These are phyloP conservation scores for Teratosphaeria destructans DNA, from an alignment of 2,329 filamentous ascomycete species.

Conservation along the genomic window DNA sequence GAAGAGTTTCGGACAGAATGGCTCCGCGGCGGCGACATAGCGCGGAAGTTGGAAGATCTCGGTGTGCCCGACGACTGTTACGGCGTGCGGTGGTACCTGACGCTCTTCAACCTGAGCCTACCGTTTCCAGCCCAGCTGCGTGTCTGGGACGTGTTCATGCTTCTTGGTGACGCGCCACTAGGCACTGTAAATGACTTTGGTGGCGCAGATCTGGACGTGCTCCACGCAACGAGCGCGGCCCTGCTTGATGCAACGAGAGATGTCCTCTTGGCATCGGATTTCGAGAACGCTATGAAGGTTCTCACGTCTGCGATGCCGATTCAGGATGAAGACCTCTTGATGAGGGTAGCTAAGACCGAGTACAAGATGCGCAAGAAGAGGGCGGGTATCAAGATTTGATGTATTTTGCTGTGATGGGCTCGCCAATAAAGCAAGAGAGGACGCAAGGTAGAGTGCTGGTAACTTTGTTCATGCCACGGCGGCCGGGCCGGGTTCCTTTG, in stretches of 20 bases:
- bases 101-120: constrained; percentile 92
- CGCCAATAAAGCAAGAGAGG: not conserved
- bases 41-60: constrained; percentile 64
- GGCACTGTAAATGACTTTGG: constrained; percentile 26
- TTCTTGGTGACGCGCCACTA: constrained; percentile 59
- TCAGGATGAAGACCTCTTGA: constrained; percentile 84
- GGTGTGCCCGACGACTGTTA: constrained; percentile 83
- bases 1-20: constrained; percentile 76
- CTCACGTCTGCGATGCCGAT: constrained; percentile 89
- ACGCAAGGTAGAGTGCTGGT: not conserved
- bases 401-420: not conserved
- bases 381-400: constrained; percentile 4
- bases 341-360: constrained; percentile 80
- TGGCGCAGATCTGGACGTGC: constrained; percentile 64
- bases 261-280: constrained; percentile 83
- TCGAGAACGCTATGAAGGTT: constrained; percentile 96
- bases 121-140: constrained; percentile 89
- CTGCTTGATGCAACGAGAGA: constrained; percentile 84
- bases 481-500: not conserved
- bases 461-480: not conserved
- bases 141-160: constrained; percentile 96
- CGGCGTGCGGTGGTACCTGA: constrained; percentile 93
- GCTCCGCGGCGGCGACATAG: constrained; percentile 69
- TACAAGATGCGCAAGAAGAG: constrained; percentile 60
- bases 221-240: constrained; percentile 83